Evolutionary conservation across 2,329 filamentous ascomycete genomes (phyloP).

Genomic region (Thelonectria discophora): DNA sequence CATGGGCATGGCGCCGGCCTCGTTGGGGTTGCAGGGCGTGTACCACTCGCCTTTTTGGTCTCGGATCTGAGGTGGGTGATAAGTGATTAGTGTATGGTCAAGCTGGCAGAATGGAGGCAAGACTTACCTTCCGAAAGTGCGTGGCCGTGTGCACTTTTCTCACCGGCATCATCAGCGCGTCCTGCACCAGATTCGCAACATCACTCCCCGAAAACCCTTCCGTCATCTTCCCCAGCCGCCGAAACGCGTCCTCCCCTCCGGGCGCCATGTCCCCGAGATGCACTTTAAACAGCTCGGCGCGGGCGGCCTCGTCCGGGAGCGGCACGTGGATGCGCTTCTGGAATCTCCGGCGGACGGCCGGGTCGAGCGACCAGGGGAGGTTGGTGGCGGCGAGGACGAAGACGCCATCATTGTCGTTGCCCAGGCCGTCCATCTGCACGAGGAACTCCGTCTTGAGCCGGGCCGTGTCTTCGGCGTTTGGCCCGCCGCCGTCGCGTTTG

Average conservation of each 20-base stretch:
- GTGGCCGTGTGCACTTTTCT: constrained; percentile 20
- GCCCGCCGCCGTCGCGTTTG: constrained; percentile 7
- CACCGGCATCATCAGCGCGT: constrained; percentile 22
- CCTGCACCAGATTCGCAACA: constrained; percentile 21
- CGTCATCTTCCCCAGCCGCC: constrained; percentile 10
- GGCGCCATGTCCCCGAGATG: constrained; percentile 16
- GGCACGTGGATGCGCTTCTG: constrained; percentile 25
- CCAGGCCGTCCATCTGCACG: constrained; percentile 22
- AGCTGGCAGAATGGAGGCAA: too few species aligned
- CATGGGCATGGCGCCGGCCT: constrained; percentile 9
- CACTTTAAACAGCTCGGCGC: constrained; percentile 21
- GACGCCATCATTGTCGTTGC: constrained; percentile 20
- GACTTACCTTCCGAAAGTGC: constrained; percentile 22
- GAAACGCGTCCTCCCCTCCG: not conserved
- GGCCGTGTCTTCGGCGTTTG: constrained; percentile 6
- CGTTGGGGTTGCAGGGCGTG: constrained; percentile 17
- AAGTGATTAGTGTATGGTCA: too few species aligned
- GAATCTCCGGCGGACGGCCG: constrained; percentile 21
- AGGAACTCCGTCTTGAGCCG: constrained; percentile 27
- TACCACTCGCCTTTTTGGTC: constrained; percentile 24
- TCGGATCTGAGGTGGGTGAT: constrained; percentile 3
- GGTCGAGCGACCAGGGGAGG: constrained; percentile 21
- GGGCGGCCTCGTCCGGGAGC: constrained; percentile 17
- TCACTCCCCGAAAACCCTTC: constrained; percentile 21
- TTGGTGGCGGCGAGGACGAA: constrained; percentile 26